A percentile compares a stretch with the other conserved stretches of the same genome.
These are phyloP conservation scores for Mayamaea pseudoterrestris DNA, from an alignment of 108 stramenopile genomes.

Conservation along the genomic window DNA sequence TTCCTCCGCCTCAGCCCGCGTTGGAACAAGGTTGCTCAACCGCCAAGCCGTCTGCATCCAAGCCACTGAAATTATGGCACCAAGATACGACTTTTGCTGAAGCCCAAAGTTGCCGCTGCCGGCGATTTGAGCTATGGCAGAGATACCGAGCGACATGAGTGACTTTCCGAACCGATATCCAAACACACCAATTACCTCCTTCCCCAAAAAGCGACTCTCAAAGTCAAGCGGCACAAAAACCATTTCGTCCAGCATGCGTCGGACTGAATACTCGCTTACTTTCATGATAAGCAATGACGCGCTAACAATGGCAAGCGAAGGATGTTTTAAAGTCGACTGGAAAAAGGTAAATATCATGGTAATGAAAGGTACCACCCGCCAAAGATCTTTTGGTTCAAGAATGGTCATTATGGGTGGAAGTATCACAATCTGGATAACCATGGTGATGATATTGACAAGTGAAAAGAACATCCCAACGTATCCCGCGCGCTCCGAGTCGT, in stretches of 20 bases:
- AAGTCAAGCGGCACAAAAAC: conserved; percentile 79
- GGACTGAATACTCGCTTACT: conserved; percentile 69
- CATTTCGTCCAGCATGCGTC: conserved; percentile 84
- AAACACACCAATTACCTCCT: conserved; percentile 81
- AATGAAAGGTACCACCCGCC: conserved; percentile 60
- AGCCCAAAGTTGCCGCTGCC: conserved; percentile 43
- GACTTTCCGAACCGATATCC: conserved; percentile 80
- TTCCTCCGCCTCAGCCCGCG: conserved; percentile 57
- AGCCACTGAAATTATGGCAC: conserved; percentile 33
- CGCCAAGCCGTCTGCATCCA: conserved; percentile 62
- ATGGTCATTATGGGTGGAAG: conserved; percentile 47
- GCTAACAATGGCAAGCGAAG: conserved; percentile 54
- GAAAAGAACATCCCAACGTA: conserved; percentile 82
- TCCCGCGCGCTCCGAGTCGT: conserved; percentile 58
- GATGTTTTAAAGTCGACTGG: conserved; percentile 30
- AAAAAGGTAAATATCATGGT: conserved; percentile 23
- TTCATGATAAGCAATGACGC: conserved; percentile 66
- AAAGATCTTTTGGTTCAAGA: conserved; percentile 48
- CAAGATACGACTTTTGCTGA: conserved; percentile 47
- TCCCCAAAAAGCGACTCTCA: conserved; percentile 72
- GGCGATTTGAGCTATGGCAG: conserved; percentile 49
- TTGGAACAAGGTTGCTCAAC: conserved; percentile 62
- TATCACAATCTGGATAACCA: conserved; percentile 54
- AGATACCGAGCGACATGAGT: conserved; percentile 54
- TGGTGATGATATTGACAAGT: conserved; percentile 52